These are phyloP conservation scores for Chamaecrista fasciculata DNA, from an alignment of 306 rosid genomes.

Conservation along the genomic window DNA sequence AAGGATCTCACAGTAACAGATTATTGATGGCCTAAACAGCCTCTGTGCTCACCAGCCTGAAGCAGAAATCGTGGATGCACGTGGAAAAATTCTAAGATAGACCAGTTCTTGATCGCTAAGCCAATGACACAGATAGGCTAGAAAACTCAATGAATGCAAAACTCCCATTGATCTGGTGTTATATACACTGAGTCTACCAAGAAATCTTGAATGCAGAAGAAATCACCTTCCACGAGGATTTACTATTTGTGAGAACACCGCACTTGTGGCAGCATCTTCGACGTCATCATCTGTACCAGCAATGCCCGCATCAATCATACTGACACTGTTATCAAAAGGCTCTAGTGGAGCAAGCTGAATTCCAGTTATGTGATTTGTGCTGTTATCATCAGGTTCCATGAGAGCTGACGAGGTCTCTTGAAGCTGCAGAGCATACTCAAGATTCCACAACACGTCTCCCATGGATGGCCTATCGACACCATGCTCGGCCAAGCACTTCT, in stretches of 20 bases:
- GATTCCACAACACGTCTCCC: slow-evolving; percentile 96
- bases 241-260: slow-evolving; percentile 93
- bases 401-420: slow-evolving; percentile 79
- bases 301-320: slow-evolving; percentile 61
- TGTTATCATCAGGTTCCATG: slow-evolving; percentile 90
- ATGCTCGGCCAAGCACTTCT: slow-evolving; percentile 89
- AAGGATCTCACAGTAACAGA: slow-evolving; percentile 29
- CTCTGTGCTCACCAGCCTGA: slow-evolving; percentile 14
- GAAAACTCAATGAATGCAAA: background rate
- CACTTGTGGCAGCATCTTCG: slow-evolving; percentile 84
- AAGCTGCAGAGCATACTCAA: slow-evolving; percentile 93
- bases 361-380: slow-evolving; percentile 87
- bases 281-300: slow-evolving; percentile 62
- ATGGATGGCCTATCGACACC: slow-evolving; percentile 96
- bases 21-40: slow-evolving; percentile 34
- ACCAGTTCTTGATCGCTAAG: background rate
- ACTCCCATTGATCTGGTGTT: background rate
- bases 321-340: slow-evolving; percentile 80
- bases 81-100: background rate
- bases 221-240: slow-evolving; percentile 91
- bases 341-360: slow-evolving; percentile 72
- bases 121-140: background rate
- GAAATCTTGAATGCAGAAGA: slow-evolving; percentile 15
- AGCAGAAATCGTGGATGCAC: slow-evolving; percentile 26
- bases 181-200: background rate